Base-by-base conservation (phyloP, 2,329 filamentous ascomycete genomes). In the Penicillium sp. region DNA sequence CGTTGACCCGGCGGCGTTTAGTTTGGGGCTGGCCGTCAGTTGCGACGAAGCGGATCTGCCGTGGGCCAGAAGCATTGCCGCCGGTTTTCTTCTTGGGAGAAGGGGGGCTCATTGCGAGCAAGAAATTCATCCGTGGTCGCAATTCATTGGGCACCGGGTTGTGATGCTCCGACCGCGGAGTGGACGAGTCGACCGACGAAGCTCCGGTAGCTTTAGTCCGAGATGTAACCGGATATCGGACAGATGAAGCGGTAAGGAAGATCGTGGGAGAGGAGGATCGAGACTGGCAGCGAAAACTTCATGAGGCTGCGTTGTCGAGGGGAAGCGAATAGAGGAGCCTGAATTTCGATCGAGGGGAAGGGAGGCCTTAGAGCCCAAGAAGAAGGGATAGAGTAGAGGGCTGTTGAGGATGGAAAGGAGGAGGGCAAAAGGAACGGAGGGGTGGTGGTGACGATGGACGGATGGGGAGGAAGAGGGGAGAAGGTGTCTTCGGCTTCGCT, bases 11-110 rank as follows among this genome's bases (percentile, higher is more conserved):
- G 73, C 91, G 85, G 70, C 91, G 84, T 78, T 93, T 94, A 28
- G 89, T 89, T 64, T 91, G 90, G 53, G 91, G 91, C 67, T 91
- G 89, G 65, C 91, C 91, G 78, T 93, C 90, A 72, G 89, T 92
- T 67, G 92, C 91, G 70, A 94, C 91, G 76, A 93, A 94, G 70
- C 91, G 89, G 68, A 92, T 91, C 71, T 81, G 80, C 60, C 78
- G 70, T 53, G 73, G 71, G 58, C 68, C 69, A 59, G 71, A 65
- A 66, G 70, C 62, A 68, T 65, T 72, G 66, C 69, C 73, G 68
- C 70, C 71, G 64, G 66, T 68, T 62, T 77, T 78, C 69, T 73
- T 74, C 68, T 71, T 71, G 58, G 76, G 70, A 71, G 76, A 76
- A 70, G 73, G 71, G 59, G 68, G 69, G 75, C 76, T 78, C 76